These are phyloP conservation scores for Cyberlindnera subsufficiens DNA, from an alignment of 805 yeast species.

Conservation along the genomic window DNA sequence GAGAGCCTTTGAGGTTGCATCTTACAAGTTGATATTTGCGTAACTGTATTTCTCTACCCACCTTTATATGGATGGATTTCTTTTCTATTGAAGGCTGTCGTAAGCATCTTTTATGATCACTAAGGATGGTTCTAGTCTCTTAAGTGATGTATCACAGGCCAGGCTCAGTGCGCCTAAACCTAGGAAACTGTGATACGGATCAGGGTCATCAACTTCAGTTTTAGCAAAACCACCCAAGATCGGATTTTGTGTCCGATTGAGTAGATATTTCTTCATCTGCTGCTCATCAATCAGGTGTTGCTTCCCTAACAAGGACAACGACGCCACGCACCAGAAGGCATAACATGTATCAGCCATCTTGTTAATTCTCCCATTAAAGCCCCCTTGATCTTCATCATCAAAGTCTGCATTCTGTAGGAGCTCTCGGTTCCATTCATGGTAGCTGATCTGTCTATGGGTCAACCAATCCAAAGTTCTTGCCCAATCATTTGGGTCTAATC, in stretches of 20 bases:
- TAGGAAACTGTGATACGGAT: conserved; percentile 62
- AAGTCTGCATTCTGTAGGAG: conserved; percentile 27
- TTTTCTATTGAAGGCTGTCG: neutral
- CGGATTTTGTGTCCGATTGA: conserved; percentile 51
- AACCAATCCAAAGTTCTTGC: conserved; percentile 50
- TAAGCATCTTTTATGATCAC: conserved; percentile 7
- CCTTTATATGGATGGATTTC: neutral
- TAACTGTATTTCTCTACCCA: neutral
- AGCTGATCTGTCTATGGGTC: conserved; percentile 54
- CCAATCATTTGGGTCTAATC: conserved; percentile 24
- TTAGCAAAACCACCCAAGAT: conserved; percentile 77
- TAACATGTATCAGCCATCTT: conserved; percentile 85
- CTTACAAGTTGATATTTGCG: conserved; percentile 28
- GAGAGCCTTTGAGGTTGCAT: conserved; percentile 75
- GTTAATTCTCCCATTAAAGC: conserved; percentile 83
- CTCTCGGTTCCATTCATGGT: conserved; percentile 23
- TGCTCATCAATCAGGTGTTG: conserved; percentile 30
- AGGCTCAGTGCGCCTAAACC: conserved; percentile 48
- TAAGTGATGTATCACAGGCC: conserved; percentile 3
- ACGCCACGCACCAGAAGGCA: conserved; percentile 73
- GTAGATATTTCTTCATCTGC: conserved; percentile 37
- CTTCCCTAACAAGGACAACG: conserved; percentile 40
- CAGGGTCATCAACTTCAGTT: conserved; percentile 57
- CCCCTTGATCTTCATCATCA: conserved; percentile 58
- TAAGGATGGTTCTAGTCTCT: conserved; percentile 6